Evolutionary conservation across 176 grass and related monocot species (phyloP).

Genomic region (Pharus latifolius): DNA sequence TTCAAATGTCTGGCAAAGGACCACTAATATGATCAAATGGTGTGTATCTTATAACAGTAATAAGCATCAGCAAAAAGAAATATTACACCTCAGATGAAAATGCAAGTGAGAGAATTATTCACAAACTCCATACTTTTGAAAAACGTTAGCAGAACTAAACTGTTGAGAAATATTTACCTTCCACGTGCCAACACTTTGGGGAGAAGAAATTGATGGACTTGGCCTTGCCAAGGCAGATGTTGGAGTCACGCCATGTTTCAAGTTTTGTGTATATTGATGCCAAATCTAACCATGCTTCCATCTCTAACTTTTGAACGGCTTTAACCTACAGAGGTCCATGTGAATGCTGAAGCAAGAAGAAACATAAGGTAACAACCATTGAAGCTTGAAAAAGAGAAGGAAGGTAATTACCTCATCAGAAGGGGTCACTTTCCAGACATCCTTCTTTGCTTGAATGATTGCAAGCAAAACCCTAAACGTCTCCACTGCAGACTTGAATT

Average conservation of each 20-base stretch:
- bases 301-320: conserved; percentile 57
- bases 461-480: conserved; percentile 74
- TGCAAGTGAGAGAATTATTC: not conserved
- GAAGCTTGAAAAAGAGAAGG: not conserved
- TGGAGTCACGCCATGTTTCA: conserved; percentile 68
- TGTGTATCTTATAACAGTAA: not conserved
- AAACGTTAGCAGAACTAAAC: conserved; percentile 2
- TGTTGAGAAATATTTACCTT: conserved; percentile 47
- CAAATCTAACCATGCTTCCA: conserved; percentile 84
- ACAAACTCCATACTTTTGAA: not conserved
- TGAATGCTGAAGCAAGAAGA: conserved; percentile 22
- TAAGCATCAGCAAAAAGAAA: not conserved
- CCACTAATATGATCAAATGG: not conserved
- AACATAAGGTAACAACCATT: not conserved
- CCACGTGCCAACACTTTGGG: conserved; percentile 66
- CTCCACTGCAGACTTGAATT: conserved; percentile 72
- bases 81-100: not conserved
- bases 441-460: conserved; percentile 61
- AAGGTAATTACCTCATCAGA: conserved; percentile 42
- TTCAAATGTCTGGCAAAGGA: not conserved
- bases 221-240: conserved; percentile 69
- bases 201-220: conserved; percentile 43
- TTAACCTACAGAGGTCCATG: conserved; percentile 40
- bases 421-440: conserved; percentile 33
- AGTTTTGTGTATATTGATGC: conserved; percentile 78